Conservation (phyloP, 1,139 yeast genomes). For the Wickerhamomyces sp. region DNA sequence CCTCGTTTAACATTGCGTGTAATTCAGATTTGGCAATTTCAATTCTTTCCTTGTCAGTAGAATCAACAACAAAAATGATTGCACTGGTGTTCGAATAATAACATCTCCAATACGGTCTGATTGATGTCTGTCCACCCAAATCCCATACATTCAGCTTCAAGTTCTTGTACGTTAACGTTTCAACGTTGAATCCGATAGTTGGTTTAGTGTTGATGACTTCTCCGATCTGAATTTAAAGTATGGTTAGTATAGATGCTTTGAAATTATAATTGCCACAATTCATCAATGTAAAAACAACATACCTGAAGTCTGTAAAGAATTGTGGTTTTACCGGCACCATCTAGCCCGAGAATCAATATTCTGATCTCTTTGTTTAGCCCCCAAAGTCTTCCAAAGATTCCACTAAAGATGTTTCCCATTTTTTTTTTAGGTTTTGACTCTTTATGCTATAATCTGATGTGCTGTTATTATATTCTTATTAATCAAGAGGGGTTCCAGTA, state of each 20-base stretch:
- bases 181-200: conserved; percentile 94
- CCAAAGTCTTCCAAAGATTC: conserved; percentile 83
- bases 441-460: no score
- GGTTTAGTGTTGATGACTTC: conserved; percentile 6
- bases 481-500: no score
- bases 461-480: no score
- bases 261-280: no score
- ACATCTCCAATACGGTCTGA: conserved; percentile 97
- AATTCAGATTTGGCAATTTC: conserved; percentile 84
- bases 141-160: conserved; percentile 88
- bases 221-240: neutral
- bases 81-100: conserved; percentile 96
- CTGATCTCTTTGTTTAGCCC: conserved; percentile 87
- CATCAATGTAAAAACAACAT: no score
- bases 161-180: conserved; percentile 84
- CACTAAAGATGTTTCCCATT: conserved; percentile 86
- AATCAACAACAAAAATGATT: conserved; percentile 92
- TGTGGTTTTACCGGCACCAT: conserved; percentile 98
- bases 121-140: conserved; percentile 95
- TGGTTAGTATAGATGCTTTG: no score
- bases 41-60: conserved; percentile 92
- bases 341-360: conserved; percentile 85
- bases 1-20: conserved; percentile 88
- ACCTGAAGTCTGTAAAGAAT: conserved; percentile 82
- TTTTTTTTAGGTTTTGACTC: neutral